These are phyloP conservation scores for Mikania micrantha DNA, from an alignment of 129 eudicot genomes.

Conservation along the genomic window DNA sequence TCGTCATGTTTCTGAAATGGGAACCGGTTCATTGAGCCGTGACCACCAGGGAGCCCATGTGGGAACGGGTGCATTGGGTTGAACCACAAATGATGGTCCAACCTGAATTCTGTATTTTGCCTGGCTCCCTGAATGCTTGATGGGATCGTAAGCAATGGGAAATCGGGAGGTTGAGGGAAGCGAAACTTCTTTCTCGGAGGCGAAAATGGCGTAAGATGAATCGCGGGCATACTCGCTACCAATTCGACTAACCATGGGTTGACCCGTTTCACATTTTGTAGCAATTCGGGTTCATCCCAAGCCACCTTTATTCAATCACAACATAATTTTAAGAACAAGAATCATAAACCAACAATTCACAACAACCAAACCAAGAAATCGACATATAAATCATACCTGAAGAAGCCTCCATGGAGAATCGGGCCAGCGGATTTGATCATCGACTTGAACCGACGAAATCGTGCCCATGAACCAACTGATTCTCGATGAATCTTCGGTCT, in stretches of 20 bases:
- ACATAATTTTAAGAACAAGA: neutral
- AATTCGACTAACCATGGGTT: slow-evolving; percentile 93
- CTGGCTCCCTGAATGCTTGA: slow-evolving; percentile 99
- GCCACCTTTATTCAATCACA: slow-evolving; percentile 42
- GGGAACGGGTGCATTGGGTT: slow-evolving; percentile 42
- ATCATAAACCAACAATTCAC: neutral
- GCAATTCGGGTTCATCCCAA: slow-evolving; percentile 94
- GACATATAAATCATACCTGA: slow-evolving; percentile 33
- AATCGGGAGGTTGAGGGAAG: slow-evolving; percentile 56
- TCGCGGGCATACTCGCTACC: slow-evolving; percentile 62
- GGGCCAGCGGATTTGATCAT: slow-evolving; percentile 75
- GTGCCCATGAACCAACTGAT: slow-evolving; percentile 99
- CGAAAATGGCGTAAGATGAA: slow-evolving; percentile 63
- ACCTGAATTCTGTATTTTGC: slow-evolving; percentile 57
- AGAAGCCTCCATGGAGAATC: slow-evolving; percentile 93
- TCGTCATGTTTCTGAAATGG: slow-evolving; percentile 30
- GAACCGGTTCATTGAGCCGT: neutral
- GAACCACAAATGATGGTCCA: slow-evolving; percentile 8
- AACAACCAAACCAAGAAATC: neutral
- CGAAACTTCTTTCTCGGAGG: slow-evolving; percentile 79
- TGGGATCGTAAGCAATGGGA: slow-evolving; percentile 42
- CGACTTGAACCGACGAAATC: slow-evolving; percentile 61
- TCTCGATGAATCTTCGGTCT: slow-evolving; percentile 84
- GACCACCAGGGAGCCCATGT: slow-evolving; percentile 19
- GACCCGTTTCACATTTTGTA: slow-evolving; percentile 84